Base-by-base conservation (phyloP, 306 rosid species). In the Acacia confusa region DNA sequence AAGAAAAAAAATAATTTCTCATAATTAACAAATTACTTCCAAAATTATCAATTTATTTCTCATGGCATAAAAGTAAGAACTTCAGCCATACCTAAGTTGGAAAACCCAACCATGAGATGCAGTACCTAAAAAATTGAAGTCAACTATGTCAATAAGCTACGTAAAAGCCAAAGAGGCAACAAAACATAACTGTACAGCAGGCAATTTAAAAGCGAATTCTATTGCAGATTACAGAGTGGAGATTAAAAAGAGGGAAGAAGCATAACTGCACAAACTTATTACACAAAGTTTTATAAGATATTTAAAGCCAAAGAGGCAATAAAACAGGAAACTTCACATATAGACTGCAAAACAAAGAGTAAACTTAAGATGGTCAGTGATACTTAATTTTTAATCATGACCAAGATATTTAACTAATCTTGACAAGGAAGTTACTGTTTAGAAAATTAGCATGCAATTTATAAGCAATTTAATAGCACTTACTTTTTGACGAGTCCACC, bases 401-500 rank as follows among this genome's bases (percentile, higher is more conserved):
- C 52, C 52, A 47, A 16, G 19, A 47, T 47, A 47, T 47, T 47
- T 13, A 47, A 47, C 52, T 47, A 0, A 47, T 47, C 52, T 47
- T 47, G 19, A 14, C 52, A 47, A 47, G 52, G 52, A 47, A 47
- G 52, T 47, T 47, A 14, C 52, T 47, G 14, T 4, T 47, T 45
- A 45, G 52, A 72, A 34, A 52, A 47, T 27, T 47, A 28, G 16
- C 38, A 27, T 6, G 24, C n/a, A 19, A 72, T 48, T 72, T 10
- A 10, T 72, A 9, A 41, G 48, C 17, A 68, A 40, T 47, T 47
- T 47, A 19, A 47, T 47, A 10, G 30, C 52, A 40, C 19, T 83
- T 78, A 92, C 96, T 84, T 88, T 88, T 84, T 88, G 96, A 76
- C 94, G 94, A 13, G 90, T 87, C 96, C 91, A 92, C 70, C 84